Conservation (phyloP, 106 monocot genomes). For the Cymbidium sinense region DNA sequence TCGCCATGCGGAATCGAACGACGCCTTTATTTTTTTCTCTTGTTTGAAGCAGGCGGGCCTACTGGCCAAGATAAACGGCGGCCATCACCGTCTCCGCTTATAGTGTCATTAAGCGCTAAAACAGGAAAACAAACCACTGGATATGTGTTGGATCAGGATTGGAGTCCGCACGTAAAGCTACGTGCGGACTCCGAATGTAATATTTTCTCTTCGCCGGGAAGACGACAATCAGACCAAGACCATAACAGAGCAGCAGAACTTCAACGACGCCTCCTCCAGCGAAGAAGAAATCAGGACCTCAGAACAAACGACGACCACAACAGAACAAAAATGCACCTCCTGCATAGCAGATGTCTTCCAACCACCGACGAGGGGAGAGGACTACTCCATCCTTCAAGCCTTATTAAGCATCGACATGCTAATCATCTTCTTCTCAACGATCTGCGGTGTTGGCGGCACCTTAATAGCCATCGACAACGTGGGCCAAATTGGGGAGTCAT, state of each 20-base stretch:
- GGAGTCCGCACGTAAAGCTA: too few species aligned
- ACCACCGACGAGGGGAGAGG: slow-evolving; percentile 37
- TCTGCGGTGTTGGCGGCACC: slow-evolving; percentile 70
- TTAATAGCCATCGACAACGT: slow-evolving; percentile 89
- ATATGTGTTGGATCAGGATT: too few species aligned
- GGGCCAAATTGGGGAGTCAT: slow-evolving; percentile 80
- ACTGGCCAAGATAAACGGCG: too few species aligned
- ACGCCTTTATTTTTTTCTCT: too few species aligned
- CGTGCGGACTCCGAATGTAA: too few species aligned
- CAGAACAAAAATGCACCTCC: background rate
- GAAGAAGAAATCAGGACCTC: background rate
- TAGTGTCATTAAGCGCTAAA: too few species aligned
- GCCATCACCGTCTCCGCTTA: too few species aligned
- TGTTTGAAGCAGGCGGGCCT: too few species aligned
- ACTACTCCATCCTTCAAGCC: slow-evolving; percentile 55
- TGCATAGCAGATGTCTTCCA: background rate
- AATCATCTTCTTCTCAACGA: slow-evolving; percentile 47
- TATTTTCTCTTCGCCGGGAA: too few species aligned
- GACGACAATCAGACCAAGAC: slow-evolving; percentile 4
- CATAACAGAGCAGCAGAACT: background rate
- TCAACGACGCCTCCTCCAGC: background rate
- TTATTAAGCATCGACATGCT: slow-evolving; percentile 71
- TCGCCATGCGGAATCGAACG: too few species aligned
- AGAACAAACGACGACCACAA: background rate
- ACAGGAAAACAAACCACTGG: too few species aligned